Evolutionary conservation across 1,139 yeast species (phyloP), one percentile per base, ranked within the genome.

Genomic region (Pichia inconspicua): DNA sequence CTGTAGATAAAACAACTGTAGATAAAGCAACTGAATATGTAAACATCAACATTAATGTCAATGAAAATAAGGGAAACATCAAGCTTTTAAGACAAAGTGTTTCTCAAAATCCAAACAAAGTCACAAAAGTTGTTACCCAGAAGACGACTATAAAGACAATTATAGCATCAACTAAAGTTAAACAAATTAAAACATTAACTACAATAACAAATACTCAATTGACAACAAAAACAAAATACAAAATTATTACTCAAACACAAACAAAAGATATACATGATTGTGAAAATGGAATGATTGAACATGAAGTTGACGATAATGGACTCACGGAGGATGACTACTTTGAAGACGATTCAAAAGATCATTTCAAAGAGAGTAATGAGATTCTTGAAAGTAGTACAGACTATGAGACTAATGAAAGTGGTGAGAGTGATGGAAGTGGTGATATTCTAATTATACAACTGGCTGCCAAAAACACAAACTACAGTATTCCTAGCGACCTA

Each of bases 41-140:
- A 5, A 34, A 42, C 25, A 42, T 32, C 25, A 42, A 46, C 19
- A 36, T 39, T 11, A 42, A 46, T 35, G 32, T 40, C 5, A 44
- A 32, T 19, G 36, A 42, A 30, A 42, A 46, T 35, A 42, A 34
- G 25, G 45, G 42, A 8, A 2, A 27, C n/a, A 40, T 38, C 17
- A 42, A 39, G n/a, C 15, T 42, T 14, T 19, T 30, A 14, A 41
- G 41, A 5, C 22, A 25, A 22, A 22, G 22, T 22, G 22, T 22
- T 22, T 22, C 5, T 22, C 22, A 22, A 22, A 22, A 22, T 5
- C 22, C 22, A 22, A 22, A 22, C 5, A 22, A 5, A 22, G 22
- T 22, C 5, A 22, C 22, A 22, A 22, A 22, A 22, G 22, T 22
- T 4, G 22, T 22, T 22, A 22, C 22, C 22, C 22, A 22, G 22